These are phyloP conservation scores for Skeletonema marinoi DNA, from an alignment of 108 stramenopile genomes.

Conservation along the genomic window DNA sequence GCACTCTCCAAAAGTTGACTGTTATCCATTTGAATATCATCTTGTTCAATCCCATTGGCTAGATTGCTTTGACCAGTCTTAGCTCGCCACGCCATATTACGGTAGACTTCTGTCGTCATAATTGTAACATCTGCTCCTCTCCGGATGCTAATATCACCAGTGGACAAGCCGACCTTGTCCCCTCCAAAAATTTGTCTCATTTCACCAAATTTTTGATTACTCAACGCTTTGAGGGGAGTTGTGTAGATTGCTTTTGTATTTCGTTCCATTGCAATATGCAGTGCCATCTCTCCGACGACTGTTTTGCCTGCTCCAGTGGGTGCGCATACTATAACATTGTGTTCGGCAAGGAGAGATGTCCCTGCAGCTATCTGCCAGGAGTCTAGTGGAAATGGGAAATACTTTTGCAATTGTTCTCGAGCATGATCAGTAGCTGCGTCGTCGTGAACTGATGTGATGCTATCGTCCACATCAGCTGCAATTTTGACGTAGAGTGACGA, in stretches of 20 bases:
- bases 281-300: constrained; percentile 88
- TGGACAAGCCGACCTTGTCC: constrained; percentile 68
- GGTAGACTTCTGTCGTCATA: constrained; percentile 96
- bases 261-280: constrained; percentile 64
- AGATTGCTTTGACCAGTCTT: constrained; percentile 7
- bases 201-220: constrained; percentile 94
- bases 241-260: constrained; percentile 84
- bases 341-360: constrained; percentile 30
- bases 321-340: constrained; percentile 93
- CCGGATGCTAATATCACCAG: constrained; percentile 90
- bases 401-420: constrained; percentile 5
- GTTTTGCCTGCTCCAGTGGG: constrained; percentile 92
- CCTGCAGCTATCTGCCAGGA: constrained; percentile 34
- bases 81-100: constrained; percentile 90
- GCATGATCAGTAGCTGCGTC: neutral
- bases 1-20: constrained; percentile 17
- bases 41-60: constrained; percentile 3
- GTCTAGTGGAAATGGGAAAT: constrained; percentile 40
- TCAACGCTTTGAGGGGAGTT: constrained; percentile 93
- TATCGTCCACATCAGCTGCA: neutral
- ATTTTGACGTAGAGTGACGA: constrained; percentile 5
- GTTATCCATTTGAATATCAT: constrained; percentile 2
- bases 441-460: neutral
- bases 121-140: constrained; percentile 83
- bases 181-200: constrained; percentile 80